Percentiles rank a stretch among this genome's conserved stretches.
Evolutionary conservation across 495 filamentous ascomycete genomes (phyloP).

Genomic region (Hypoxylon trugodes): DNA sequence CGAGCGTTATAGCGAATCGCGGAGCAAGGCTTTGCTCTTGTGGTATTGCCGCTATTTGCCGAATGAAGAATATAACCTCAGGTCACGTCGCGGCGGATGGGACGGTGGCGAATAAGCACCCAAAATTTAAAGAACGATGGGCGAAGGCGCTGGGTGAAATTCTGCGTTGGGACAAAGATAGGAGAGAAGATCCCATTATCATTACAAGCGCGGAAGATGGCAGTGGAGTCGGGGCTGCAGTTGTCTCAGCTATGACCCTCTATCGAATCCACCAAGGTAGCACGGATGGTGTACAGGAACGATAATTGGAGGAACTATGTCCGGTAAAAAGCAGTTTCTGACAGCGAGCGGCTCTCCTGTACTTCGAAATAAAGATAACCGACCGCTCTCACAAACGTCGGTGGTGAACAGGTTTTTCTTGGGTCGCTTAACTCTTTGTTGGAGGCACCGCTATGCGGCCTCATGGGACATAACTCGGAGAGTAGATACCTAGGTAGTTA

Average conservation of each 20-base stretch:
- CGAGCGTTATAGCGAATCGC: constrained; percentile 81
- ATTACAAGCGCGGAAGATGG: constrained; percentile 83
- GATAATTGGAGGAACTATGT: not conserved
- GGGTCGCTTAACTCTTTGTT: too few species aligned
- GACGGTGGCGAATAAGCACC: constrained; percentile 86
- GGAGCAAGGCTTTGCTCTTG: constrained; percentile 81
- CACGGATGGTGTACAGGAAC: constrained; percentile 62
- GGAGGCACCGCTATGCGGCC: too few species aligned
- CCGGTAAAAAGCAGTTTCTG: too few species aligned
- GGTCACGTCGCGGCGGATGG: constrained; percentile 86
- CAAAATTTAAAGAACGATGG: constrained; percentile 80
- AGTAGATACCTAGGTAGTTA: not conserved
- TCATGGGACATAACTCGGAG: too few species aligned
- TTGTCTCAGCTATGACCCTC: constrained; percentile 84
- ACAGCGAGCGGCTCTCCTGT: too few species aligned
- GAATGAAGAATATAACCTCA: constrained; percentile 76
- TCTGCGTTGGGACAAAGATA: constrained; percentile 71
- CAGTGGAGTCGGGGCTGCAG: constrained; percentile 78
- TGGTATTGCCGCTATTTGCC: constrained; percentile 83
- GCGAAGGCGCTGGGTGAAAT: constrained; percentile 85
- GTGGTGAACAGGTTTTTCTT: too few species aligned
- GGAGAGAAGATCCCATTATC: constrained; percentile 72
- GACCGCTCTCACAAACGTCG: too few species aligned
- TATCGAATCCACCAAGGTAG: constrained; percentile 74
- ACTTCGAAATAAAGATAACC: too few species aligned